Conservation (phyloP, 164 flowering plant genomes). For the Chimonanthus salicifolius region DNA sequence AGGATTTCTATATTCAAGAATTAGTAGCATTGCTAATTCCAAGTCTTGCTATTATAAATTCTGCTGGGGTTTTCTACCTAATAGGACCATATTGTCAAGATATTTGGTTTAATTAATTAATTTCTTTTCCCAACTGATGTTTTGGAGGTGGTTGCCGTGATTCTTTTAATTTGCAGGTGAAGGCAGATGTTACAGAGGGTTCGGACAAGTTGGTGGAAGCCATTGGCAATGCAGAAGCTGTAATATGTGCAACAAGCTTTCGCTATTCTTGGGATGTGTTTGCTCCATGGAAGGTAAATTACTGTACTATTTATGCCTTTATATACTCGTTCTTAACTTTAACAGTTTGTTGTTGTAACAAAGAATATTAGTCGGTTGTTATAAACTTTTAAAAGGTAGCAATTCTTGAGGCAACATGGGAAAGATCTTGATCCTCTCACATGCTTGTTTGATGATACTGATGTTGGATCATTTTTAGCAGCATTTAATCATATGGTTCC, state of each 20-base stretch:
- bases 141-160: too few species aligned
- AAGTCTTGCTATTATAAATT: background rate
- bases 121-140: background rate
- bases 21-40: background rate
- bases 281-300: conserved; percentile 84
- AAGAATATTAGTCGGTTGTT: too few species aligned
- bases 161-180: conserved; percentile 43
- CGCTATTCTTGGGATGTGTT: conserved; percentile 65
- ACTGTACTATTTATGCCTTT: background rate
- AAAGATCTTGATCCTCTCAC: too few species aligned
- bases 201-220: conserved; percentile 66
- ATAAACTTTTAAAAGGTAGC: too few species aligned
- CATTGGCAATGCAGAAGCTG: conserved; percentile 84
- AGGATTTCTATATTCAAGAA: too few species aligned
- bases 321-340: background rate
- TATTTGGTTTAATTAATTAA: background rate
- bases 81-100: background rate
- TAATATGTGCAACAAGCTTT: conserved; percentile 85
- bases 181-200: conserved; percentile 91
- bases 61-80: background rate
- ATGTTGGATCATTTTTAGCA: too few species aligned
- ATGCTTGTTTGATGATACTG: too few species aligned
- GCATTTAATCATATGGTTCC: too few species aligned
- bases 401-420: too few species aligned
- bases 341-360: too few species aligned